A percentile compares a stretch with the other conserved stretches of the same genome.
Evolutionary conservation across 805 yeast species (phyloP).

Genomic region (Wickerhamiella kurtzmanii): DNA sequence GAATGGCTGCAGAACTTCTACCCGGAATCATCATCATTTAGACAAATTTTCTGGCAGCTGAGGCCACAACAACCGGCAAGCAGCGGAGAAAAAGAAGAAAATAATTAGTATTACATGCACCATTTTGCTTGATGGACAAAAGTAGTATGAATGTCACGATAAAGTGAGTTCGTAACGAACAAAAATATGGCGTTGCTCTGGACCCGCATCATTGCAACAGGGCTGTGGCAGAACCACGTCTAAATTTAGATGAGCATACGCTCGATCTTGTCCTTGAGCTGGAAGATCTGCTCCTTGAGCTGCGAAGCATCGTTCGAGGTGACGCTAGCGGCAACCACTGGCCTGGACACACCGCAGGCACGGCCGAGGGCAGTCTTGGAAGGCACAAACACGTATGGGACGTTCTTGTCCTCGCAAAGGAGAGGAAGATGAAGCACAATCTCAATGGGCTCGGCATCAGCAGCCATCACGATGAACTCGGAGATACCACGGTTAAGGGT

Average conservation of each 20-base stretch:
- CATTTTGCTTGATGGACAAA: background rate
- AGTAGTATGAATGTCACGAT: background rate
- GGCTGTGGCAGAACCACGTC: background rate
- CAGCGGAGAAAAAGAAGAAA: background rate
- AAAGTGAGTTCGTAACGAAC: background rate
- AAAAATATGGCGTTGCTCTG: background rate
- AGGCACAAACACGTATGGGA: slow-evolving; percentile 97
- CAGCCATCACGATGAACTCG: slow-evolving; percentile 98
- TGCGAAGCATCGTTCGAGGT: slow-evolving; percentile 98
- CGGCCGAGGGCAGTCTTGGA: slow-evolving; percentile 98
- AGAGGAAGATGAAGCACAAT: slow-evolving; percentile 93
- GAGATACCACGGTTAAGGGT: slow-evolving; percentile 98
- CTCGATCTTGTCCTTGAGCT: slow-evolving; percentile 98
- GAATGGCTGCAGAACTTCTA: no score
- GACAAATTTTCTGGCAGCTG: no score
- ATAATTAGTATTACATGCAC: background rate
- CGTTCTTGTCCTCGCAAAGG: slow-evolving; percentile 98
- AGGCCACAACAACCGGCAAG: no score
- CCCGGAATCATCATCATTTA: no score
- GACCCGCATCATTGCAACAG: slow-evolving; percentile 3
- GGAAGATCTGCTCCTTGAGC: slow-evolving; percentile 91
- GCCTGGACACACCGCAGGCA: slow-evolving; percentile 99
- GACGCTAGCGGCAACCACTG: slow-evolving; percentile 96
- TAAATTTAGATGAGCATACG: slow-evolving; percentile 66
- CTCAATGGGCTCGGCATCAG: slow-evolving; percentile 98